Conservation (phyloP, 352 stramenopile genomes). For the Lagenidium sp. region DNA sequence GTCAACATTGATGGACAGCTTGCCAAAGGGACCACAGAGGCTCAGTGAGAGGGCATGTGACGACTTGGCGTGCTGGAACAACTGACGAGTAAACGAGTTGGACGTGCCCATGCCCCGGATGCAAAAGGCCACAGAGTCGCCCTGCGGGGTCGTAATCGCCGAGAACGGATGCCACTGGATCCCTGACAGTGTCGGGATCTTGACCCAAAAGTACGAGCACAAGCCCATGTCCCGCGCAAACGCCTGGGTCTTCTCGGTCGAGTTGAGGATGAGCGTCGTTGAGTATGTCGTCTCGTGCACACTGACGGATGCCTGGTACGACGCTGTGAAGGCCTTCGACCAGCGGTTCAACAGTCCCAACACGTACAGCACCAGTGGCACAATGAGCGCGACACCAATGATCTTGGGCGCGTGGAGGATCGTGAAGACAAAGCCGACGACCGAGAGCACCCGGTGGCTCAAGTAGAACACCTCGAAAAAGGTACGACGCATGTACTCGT, state of each 20-base stretch:
- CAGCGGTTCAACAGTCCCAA: slow-evolving; percentile 43
- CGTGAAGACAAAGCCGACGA: slow-evolving; percentile 67
- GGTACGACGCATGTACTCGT: slow-evolving; percentile 53
- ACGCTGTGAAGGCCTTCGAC: slow-evolving; percentile 31
- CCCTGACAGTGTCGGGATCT: slow-evolving; percentile 47
- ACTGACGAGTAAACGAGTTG: slow-evolving; percentile 33
- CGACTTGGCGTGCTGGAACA: slow-evolving; percentile 32
- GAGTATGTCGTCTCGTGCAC: slow-evolving; percentile 27
- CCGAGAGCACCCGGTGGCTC: slow-evolving; percentile 55
- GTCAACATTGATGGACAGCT: slow-evolving; percentile 48
- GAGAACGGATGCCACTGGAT: slow-evolving; percentile 81
- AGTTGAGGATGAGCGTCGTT: slow-evolving; percentile 47
- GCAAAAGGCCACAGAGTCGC: slow-evolving; percentile 74
- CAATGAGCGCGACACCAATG: slow-evolving; percentile 39
- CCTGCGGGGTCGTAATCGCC: slow-evolving; percentile 55
- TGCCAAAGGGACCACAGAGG: slow-evolving; percentile 62
- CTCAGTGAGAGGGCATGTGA: slow-evolving; percentile 37
- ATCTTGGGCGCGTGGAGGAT: slow-evolving; percentile 60
- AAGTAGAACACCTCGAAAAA: slow-evolving; percentile 79
- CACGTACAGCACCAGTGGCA: slow-evolving; percentile 59
- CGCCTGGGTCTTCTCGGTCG: slow-evolving; percentile 42
- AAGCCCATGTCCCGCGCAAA: slow-evolving; percentile 44
- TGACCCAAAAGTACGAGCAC: slow-evolving; percentile 74
- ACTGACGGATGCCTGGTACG: slow-evolving; percentile 33
- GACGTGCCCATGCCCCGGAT: slow-evolving; percentile 45